Conservation (phyloP, 2,329 filamentous ascomycete species). For the Torrubiella hemipterigena region DNA sequence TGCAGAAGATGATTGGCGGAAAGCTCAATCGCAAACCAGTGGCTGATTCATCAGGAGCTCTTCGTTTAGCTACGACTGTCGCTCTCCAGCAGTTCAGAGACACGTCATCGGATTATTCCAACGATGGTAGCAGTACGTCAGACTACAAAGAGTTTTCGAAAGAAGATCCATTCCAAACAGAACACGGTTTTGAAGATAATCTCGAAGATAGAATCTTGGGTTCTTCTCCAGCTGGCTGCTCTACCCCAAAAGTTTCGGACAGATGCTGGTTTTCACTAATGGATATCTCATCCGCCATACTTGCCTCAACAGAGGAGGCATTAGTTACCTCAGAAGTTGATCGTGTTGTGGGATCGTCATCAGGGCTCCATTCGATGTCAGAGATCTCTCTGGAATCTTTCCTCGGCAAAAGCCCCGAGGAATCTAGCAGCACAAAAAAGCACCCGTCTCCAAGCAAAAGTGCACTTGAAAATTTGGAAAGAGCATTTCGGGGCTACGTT, state of each 20-base stretch:
- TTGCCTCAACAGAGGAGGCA: not conserved
- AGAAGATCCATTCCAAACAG: slow-evolving; percentile 16
- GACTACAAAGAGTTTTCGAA: slow-evolving; percentile 10
- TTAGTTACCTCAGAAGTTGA: not conserved
- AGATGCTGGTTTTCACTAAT: too few relatives aligned
- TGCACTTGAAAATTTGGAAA: slow-evolving; percentile 24
- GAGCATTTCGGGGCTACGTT: slow-evolving; percentile 21
- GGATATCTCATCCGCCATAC: too few relatives aligned
- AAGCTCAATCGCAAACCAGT: slow-evolving; percentile 16
- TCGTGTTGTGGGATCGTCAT: too few relatives aligned
- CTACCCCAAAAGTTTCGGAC: slow-evolving; percentile 28
- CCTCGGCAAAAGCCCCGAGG: too few relatives aligned
- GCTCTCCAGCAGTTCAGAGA: slow-evolving; percentile 10
- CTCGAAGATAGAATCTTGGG: slow-evolving; percentile 25
- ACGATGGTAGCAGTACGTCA: slow-evolving; percentile 2
- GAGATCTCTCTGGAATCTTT: too few relatives aligned
- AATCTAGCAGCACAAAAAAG: too few relatives aligned
- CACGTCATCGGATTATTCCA: slow-evolving; percentile 11
- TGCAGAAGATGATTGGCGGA: slow-evolving; percentile 19
- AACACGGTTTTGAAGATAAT: slow-evolving; percentile 23
- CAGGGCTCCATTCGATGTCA: too few relatives aligned
- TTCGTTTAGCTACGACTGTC: slow-evolving; percentile 2
- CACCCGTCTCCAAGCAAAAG: slow-evolving; percentile 32
- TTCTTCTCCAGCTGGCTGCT: slow-evolving; percentile 21
- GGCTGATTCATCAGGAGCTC: slow-evolving; percentile 11